Evolutionary conservation across 768 basidiomycete species (phyloP).

Genomic region (Podaxis rugospora): DNA sequence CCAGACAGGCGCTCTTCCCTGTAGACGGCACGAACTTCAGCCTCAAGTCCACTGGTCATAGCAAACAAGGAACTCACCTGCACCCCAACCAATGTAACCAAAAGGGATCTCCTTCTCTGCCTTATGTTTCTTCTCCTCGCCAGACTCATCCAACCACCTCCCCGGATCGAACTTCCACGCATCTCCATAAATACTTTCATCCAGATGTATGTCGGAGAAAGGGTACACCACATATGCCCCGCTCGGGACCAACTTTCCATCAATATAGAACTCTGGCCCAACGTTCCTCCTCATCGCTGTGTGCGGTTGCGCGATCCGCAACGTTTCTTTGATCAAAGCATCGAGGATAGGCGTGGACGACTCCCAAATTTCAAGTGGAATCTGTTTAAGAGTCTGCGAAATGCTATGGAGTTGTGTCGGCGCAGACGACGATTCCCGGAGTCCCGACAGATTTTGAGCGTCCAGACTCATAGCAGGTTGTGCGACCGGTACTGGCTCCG

Average conservation of each 20-base stretch:
- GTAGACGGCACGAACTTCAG: conserved; percentile 14
- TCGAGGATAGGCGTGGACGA: conserved; percentile 65
- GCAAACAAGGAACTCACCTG: conserved; percentile 45
- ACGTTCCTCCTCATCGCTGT: conserved; percentile 78
- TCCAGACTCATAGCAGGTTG: neutral
- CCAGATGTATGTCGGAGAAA: conserved; percentile 75
- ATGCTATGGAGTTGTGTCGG: conserved; percentile 21
- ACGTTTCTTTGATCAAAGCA: conserved; percentile 70
- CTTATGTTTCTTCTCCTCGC: conserved; percentile 23
- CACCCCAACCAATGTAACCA: conserved; percentile 75
- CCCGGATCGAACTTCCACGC: conserved; percentile 76
- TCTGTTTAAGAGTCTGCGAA: conserved; percentile 44
- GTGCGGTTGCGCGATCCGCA: conserved; percentile 76
- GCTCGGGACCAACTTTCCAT: conserved; percentile 64
- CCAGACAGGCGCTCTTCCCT: conserved; percentile 72
- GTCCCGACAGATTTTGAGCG: neutral
- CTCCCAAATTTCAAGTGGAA: conserved; percentile 73
- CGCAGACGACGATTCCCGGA: neutral
- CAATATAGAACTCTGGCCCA: conserved; percentile 66
- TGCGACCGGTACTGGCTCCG: neutral
- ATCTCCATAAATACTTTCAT: conserved; percentile 66
- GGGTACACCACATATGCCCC: conserved; percentile 78
- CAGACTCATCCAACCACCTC: conserved; percentile 21
- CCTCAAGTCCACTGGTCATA: conserved; percentile 1
- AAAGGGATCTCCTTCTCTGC: conserved; percentile 34